Percentiles rank a stretch among this genome's conserved stretches.
phyloP scores from a whole-genome alignment of 257 asterid species.

The Leonotis leonurus region DNA sequence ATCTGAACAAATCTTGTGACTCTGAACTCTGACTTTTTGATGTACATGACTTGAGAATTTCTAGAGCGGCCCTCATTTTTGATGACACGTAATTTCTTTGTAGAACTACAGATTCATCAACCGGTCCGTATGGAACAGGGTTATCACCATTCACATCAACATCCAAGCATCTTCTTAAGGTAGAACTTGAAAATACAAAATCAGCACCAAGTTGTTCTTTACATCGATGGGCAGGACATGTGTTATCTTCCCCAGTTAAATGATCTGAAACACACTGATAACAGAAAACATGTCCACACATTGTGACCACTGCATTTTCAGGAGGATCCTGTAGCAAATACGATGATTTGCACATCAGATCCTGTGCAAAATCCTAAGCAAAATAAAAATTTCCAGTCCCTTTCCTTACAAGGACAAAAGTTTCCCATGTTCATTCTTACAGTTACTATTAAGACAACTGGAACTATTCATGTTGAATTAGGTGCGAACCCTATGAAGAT shows the following conservation, averaged over 20 bases:
- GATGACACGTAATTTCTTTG: slow-evolving; percentile 56
- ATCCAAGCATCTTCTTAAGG: slow-evolving; percentile 51
- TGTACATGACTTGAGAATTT: slow-evolving; percentile 51
- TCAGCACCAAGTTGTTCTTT: slow-evolving; percentile 86
- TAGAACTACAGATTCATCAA: slow-evolving; percentile 43
- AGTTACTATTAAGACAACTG: not conserved
- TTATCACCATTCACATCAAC: slow-evolving; percentile 41
- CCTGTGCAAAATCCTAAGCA: not conserved
- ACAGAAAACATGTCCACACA: slow-evolving; percentile 96
- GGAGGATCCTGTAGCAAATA: slow-evolving; percentile 79
- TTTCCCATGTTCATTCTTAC: not conserved
- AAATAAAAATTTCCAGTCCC: slow-evolving; percentile 2
- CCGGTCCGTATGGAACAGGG: slow-evolving; percentile 27
- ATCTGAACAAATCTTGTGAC: slow-evolving; percentile 19
- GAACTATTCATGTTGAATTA: not conserved
- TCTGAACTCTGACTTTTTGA: slow-evolving; percentile 28
- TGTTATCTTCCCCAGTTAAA: slow-evolving; percentile 80
- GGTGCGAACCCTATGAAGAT: not conserved
- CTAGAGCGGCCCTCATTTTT: slow-evolving; percentile 65
- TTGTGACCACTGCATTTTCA: slow-evolving; percentile 90
- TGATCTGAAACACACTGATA: slow-evolving; percentile 78
- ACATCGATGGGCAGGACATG: slow-evolving; percentile 81
- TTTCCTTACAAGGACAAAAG: not conserved
- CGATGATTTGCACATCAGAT: slow-evolving; percentile 18
- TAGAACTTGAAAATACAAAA: slow-evolving; percentile 57